These are phyloP conservation scores for Podaxis sp. DNA, from an alignment of 768 basidiomycete genomes.

Conservation along the genomic window DNA sequence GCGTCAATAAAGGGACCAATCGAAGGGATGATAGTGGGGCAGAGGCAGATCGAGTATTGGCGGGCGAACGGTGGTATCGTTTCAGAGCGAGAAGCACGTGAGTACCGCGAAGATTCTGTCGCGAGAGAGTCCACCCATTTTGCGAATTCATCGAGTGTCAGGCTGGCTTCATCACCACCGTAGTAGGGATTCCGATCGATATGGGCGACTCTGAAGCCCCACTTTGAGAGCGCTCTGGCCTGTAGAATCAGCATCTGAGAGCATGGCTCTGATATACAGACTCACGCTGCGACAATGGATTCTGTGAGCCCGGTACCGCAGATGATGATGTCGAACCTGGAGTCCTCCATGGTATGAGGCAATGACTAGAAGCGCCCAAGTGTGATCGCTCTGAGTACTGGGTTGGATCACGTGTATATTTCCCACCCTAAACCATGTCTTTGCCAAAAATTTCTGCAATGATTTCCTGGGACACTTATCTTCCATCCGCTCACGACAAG, in stretches of 20 bases:
- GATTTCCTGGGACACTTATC: constrained; percentile 15
- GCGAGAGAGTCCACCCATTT: constrained; percentile 54
- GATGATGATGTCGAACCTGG: constrained; percentile 63
- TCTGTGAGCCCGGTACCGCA: constrained; percentile 82
- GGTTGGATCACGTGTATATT: constrained; percentile 18
- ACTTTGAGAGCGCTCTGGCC: constrained; percentile 81
- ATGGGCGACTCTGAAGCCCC: constrained; percentile 86
- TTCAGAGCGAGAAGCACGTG: constrained; percentile 41
- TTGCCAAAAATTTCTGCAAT: constrained; percentile 26
- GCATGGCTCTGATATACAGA: constrained; percentile 11
- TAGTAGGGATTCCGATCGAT: constrained; percentile 85
- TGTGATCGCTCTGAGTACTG: not conserved
- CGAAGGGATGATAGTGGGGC: constrained; percentile 79
- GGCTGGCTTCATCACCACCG: constrained; percentile 76
- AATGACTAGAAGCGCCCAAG: not conserved
- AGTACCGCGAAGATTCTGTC: constrained; percentile 31
- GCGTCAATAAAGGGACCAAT: constrained; percentile 76
- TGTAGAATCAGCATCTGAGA: constrained; percentile 7
- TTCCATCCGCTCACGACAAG: constrained; percentile 18
- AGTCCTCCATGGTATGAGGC: constrained; percentile 31
- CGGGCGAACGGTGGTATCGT: constrained; percentile 54
- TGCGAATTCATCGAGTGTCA: constrained; percentile 78
- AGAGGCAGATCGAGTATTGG: constrained; percentile 84
- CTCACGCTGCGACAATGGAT: constrained; percentile 89
- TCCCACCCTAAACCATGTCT: constrained; percentile 29